Conservation (phyloP, 2,329 filamentous ascomycete species). For the Didymella segeticola region DNA sequence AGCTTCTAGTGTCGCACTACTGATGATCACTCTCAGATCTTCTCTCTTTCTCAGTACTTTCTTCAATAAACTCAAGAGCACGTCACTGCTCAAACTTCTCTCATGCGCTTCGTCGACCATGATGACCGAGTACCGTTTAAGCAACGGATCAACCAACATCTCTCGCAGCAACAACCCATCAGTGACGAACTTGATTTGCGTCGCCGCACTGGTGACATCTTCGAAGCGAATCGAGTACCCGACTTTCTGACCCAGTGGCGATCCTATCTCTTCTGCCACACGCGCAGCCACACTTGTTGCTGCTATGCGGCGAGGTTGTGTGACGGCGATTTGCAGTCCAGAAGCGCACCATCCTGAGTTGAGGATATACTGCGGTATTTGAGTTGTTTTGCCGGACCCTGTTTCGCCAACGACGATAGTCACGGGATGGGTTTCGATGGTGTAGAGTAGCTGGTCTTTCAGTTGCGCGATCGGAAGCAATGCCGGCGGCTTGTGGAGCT, state of each 20-base stretch:
- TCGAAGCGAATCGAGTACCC: slow-evolving; percentile 94
- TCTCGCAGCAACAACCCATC: slow-evolving; percentile 91
- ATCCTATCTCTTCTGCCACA: slow-evolving; percentile 88
- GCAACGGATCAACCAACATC: slow-evolving; percentile 87
- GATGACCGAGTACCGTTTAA: slow-evolving; percentile 91
- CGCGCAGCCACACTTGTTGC: slow-evolving; percentile 87
- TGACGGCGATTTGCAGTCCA: slow-evolving; percentile 84
- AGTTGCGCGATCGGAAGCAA: slow-evolving; percentile 88
- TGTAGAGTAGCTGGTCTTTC: slow-evolving; percentile 78
- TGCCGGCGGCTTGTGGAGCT: slow-evolving; percentile 82
- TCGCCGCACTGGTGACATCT: slow-evolving; percentile 84
- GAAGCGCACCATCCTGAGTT: slow-evolving; percentile 86
- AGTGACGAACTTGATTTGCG: slow-evolving; percentile 92
- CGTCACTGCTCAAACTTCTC: slow-evolving; percentile 88
- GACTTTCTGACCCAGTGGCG: slow-evolving; percentile 81
- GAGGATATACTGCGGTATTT: slow-evolving; percentile 90
- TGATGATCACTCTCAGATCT: slow-evolving; percentile 87
- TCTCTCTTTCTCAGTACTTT: slow-evolving; percentile 83
- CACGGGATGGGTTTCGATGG: slow-evolving; percentile 82
- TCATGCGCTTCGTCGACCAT: slow-evolving; percentile 99
- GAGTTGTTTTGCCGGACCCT: slow-evolving; percentile 83
- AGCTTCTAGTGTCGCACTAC: slow-evolving; percentile 91
- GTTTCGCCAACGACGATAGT: slow-evolving; percentile 93
- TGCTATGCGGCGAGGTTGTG: slow-evolving; percentile 90
- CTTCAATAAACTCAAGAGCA: slow-evolving; percentile 87